Percentiles rank a stretch among this genome's conserved stretches.
Conservation (phyloP, 225 moss, liverwort and hornwort genomes). For the Thuidium tamariscinum region DNA sequence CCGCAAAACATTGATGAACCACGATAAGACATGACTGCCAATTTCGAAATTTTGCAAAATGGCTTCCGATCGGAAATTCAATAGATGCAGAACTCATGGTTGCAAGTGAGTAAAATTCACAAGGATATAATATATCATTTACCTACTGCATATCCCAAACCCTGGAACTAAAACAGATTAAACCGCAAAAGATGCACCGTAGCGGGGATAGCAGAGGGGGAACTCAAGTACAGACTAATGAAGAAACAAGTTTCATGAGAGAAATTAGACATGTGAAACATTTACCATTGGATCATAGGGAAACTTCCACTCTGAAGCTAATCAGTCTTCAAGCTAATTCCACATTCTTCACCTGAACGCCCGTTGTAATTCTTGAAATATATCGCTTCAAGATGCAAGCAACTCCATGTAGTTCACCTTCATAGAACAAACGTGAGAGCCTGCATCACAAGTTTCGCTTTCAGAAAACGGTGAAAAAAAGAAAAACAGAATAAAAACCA, state of each 20-base stretch:
- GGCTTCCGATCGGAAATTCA: background rate
- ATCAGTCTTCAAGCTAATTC: background rate
- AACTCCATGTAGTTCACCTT: background rate
- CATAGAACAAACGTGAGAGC: background rate
- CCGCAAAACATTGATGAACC: background rate
- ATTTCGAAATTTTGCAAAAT: background rate
- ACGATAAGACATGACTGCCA: background rate
- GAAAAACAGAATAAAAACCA: background rate
- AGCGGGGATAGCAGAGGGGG: no score
- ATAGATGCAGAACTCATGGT: background rate
- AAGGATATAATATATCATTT: background rate
- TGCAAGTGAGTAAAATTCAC: background rate
- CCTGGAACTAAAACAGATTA: no score
- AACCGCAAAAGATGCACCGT: no score
- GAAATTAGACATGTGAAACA: no score
- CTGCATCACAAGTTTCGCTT: constrained; percentile 1
- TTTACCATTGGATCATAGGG: no score
- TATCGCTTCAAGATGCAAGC: no score
- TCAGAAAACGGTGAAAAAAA: background rate
- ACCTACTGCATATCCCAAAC: no score
- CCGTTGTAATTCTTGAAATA: background rate
- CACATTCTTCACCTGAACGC: background rate
- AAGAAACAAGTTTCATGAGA: no score
- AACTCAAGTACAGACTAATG: no score
- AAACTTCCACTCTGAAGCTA: no score